These are phyloP conservation scores for Chaetomiaceae sp. DNA, from an alignment of 2,329 filamentous ascomycete genomes.

Conservation along the genomic window DNA sequence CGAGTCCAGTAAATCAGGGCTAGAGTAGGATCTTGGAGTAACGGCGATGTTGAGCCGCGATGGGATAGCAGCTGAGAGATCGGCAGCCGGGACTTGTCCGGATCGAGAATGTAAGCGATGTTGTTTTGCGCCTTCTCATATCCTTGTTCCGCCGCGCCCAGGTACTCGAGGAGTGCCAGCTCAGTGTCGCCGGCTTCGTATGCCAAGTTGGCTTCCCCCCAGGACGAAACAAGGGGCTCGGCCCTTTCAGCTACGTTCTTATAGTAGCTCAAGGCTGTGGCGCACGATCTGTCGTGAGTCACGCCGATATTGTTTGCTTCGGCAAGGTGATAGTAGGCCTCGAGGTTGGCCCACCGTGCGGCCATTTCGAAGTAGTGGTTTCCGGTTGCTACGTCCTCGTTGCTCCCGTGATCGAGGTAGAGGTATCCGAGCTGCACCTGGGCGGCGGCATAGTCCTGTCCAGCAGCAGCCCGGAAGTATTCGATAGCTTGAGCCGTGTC, in stretches of 20 bases:
- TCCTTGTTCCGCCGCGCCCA: slow-evolving; percentile 88
- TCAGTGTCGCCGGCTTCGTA: slow-evolving; percentile 76
- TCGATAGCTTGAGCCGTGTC: slow-evolving; percentile 70
- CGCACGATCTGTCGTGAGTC: slow-evolving; percentile 74
- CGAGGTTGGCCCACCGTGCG: slow-evolving; percentile 75
- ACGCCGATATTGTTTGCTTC: slow-evolving; percentile 80
- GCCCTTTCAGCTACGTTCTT: slow-evolving; percentile 72
- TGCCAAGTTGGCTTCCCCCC: slow-evolving; percentile 76
- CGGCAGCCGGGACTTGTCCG: slow-evolving; percentile 58
- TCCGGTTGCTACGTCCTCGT: slow-evolving; percentile 68
- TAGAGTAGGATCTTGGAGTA: slow-evolving; percentile 53
- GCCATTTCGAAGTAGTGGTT: slow-evolving; percentile 86
- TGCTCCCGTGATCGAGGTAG: slow-evolving; percentile 75
- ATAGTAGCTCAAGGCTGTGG: slow-evolving; percentile 75
- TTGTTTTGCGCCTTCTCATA: slow-evolving; percentile 89
- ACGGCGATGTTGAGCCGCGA: slow-evolving; percentile 32
- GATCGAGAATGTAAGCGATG: slow-evolving; percentile 80
- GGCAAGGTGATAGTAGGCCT: slow-evolving; percentile 87
- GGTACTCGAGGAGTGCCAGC: slow-evolving; percentile 71
- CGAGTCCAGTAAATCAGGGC: slow-evolving; percentile 93
- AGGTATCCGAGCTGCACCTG: slow-evolving; percentile 79
- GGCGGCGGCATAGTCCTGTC: slow-evolving; percentile 74
- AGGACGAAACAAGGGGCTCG: slow-evolving; percentile 70
- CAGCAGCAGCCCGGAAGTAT: slow-evolving; percentile 72
- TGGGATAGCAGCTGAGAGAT: slow-evolving; percentile 51